Evolutionary conservation across 192 early-diverging fungal species (phyloP).

Genomic region (Fimicolochytrium jonesii): DNA sequence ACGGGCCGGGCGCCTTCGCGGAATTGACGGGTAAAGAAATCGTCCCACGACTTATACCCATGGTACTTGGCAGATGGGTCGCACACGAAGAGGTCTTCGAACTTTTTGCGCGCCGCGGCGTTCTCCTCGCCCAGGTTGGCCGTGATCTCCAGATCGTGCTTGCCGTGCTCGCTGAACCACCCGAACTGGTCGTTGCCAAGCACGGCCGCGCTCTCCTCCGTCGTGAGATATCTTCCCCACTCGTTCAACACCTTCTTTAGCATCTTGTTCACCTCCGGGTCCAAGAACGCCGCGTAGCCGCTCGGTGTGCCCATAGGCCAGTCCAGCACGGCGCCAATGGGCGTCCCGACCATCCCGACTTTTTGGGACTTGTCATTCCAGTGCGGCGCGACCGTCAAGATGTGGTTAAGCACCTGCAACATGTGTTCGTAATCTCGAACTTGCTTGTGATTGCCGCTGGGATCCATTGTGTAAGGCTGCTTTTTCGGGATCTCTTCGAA

Average conservation of each 20-base stretch:
- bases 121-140: slow-evolving; percentile 5
- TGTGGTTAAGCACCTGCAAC: slow-evolving; percentile 19
- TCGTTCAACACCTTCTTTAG: slow-evolving; percentile 17
- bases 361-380: slow-evolving; percentile 14
- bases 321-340: slow-evolving; percentile 7
- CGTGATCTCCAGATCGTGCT: slow-evolving; percentile 3
- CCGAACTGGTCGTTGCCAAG: background rate
- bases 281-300: slow-evolving; percentile 16
- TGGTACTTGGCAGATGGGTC: background rate
- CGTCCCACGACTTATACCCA: slow-evolving; percentile 21
- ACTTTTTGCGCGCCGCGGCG: background rate
- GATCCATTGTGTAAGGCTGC: slow-evolving; percentile 11
- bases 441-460: slow-evolving; percentile 16
- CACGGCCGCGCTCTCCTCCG: background rate
- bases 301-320: slow-evolving; percentile 23
- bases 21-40: slow-evolving; percentile 18
- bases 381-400: slow-evolving; percentile 15
- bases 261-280: slow-evolving; percentile 16
- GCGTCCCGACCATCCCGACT: slow-evolving; percentile 14
- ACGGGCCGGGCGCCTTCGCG: slow-evolving; percentile 11
- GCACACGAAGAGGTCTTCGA: slow-evolving; percentile 18
- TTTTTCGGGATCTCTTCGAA: slow-evolving; percentile 18
- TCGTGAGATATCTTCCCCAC: slow-evolving; percentile 16
- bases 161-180: slow-evolving; percentile 19
- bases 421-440: slow-evolving; percentile 14